These are phyloP conservation scores for Leptosphaerulina australis DNA, from an alignment of 2,329 filamentous ascomycete species.

Conservation along the genomic window DNA sequence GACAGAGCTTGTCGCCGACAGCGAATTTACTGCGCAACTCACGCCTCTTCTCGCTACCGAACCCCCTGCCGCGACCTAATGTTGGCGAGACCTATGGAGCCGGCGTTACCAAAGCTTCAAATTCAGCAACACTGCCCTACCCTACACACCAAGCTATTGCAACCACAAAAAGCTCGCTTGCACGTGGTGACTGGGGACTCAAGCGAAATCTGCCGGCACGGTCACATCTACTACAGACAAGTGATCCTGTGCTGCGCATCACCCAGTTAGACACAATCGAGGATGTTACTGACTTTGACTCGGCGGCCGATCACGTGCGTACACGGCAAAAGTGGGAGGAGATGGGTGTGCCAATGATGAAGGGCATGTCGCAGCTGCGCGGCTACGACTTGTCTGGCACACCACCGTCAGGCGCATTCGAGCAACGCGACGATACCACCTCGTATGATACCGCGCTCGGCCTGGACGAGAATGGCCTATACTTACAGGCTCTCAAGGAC, in stretches of 20 bases:
- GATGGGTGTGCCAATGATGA: conserved; percentile 72
- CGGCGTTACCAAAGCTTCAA: conserved; percentile 61
- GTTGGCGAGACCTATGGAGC: conserved; percentile 53
- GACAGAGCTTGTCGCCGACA: conserved; percentile 60
- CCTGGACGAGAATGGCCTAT: conserved; percentile 36
- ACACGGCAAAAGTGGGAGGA: conserved; percentile 87
- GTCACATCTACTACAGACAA: conserved; percentile 68
- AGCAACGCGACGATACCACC: conserved; percentile 41
- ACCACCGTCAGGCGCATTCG: conserved; percentile 38
- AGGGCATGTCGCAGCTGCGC: conserved; percentile 31
- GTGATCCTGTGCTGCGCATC: conserved; percentile 75
- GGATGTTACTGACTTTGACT: conserved; percentile 86
- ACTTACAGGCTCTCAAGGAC: conserved; percentile 33
- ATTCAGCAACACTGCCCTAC: conserved; percentile 74
- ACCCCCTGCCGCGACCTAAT: conserved; percentile 69
- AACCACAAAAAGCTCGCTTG: conserved; percentile 73
- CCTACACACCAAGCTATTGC: conserved; percentile 85
- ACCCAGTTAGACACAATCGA: conserved; percentile 82
- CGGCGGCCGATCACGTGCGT: conserved; percentile 78
- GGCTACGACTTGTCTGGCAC: conserved; percentile 22
- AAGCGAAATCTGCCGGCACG: conserved; percentile 82
- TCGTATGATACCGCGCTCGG: conserved; percentile 35
- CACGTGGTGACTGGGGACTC: conserved; percentile 87
- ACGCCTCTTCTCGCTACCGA: conserved; percentile 85
- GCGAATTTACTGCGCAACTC: conserved; percentile 80